Evolutionary conservation across 202 grass and related monocot genomes (phyloP).

Genomic region (Bolboschoenoplectus hybrid): DNA sequence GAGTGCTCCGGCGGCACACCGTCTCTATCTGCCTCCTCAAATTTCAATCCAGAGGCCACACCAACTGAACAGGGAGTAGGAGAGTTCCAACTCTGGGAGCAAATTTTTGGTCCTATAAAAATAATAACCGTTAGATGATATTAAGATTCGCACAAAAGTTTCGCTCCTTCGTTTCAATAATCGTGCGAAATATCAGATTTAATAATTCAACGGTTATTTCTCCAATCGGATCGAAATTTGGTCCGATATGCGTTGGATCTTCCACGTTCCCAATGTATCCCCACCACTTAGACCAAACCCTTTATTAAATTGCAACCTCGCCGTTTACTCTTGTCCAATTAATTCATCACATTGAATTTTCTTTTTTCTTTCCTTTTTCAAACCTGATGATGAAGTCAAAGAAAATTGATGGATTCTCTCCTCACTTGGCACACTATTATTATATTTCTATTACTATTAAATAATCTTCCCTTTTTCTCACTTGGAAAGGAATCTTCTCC

Average conservation of each 20-base stretch:
- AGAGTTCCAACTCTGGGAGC: no score
- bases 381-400: slow-evolving; percentile 6
- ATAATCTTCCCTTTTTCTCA: not conserved
- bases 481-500: slow-evolving; percentile 35
- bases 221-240: no score
- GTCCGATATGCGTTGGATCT: no score
- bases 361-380: not conserved
- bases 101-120: no score
- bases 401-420: not conserved
- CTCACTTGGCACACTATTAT: not conserved
- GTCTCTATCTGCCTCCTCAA: not conserved
- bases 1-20: not conserved
- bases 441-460: not conserved
- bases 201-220: no score
- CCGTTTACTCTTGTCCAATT: slow-evolving; percentile 26
- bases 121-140: no score
- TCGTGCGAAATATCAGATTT: no score
- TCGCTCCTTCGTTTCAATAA: no score
- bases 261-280: not conserved
- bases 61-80: not conserved
- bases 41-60: not conserved
- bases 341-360: not conserved
- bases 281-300: not conserved
- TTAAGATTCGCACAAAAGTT: no score
- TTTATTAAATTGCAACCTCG: slow-evolving; percentile 5